Base-by-base conservation (phyloP, 371 early-diverging fungal species). In the Syncephalis plumigaleata region DNA sequence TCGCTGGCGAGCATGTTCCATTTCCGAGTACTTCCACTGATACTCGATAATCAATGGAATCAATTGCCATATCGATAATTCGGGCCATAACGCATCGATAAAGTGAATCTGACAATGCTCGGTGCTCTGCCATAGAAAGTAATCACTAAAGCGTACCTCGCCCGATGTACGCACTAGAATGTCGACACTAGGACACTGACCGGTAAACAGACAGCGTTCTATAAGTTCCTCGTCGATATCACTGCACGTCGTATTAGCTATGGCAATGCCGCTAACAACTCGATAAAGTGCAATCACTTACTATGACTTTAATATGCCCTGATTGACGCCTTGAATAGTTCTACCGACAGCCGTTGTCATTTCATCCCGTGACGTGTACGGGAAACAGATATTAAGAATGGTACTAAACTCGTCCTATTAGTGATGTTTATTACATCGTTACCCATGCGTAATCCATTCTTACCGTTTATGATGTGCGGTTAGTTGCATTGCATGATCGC, bases 151-250 rank as follows among this genome's bases (percentile, higher is more conserved):
- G 17, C 99, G 73, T 15, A 84, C 81, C 64, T 98, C 98, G 9
- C 98, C 98, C 8, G 92, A 88, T 1, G 99, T 98, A 47, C 99
- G 75, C 25, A 99, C 76, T 44, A 98, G 60, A n/a, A 99, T 69
- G 58, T 99, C 98, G 47, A 94, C 59, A 1, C 79, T 77, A 3
- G 86, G 87, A 52, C 73, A 79, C 18, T 63, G 63, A 27, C 71
- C 58, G 3, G 90, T 90, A 46, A 70, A 79, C 40, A 91, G 58
- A 44, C 68, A 65, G 24, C 62, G 45, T 26, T 81, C 76, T 26
- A 96, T 52, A 1, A 70, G 55, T 22, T 68, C 56, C 46, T 72
- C 71, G n/a, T 60, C 61, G 20, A 90, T 70, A 24, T 85, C 84
- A 2, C 77, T 72, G 50, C 22, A 42, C 26, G 20, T 20, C 9